Evolutionary conservation across 2,329 filamentous ascomycete genomes (phyloP), one percentile per base, ranked within the genome.

Genomic region (Capronia americana): DNA sequence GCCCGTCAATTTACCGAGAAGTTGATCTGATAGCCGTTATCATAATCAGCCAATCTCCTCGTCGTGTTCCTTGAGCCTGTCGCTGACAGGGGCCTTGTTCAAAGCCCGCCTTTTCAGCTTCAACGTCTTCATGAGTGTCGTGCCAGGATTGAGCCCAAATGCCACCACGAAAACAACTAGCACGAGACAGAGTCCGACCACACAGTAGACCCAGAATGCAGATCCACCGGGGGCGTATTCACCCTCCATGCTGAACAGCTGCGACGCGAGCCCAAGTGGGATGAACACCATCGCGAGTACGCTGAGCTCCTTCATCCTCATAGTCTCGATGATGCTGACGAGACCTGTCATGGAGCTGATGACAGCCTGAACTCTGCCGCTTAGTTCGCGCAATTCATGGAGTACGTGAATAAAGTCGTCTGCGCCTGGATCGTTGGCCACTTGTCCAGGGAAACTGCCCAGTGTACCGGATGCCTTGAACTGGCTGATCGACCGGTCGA

Each of bases 81-180:
- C 26, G 48, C 11, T 23, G 48, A 70, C 71, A n/a, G 75, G 73
- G 3, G 73, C 79, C 23, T 34, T 56, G 3, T 10, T 30, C 1
- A 20, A n/a, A 30, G 26, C 28, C 11, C 28, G 53, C 53, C 28
- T 24, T 79, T 81, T 71, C 61, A 64, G n/a, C 56, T 30, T 57
- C 32, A 56, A 44, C 4, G 38, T 56, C 23, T 46, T 56, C 2
- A 55, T 4, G 23, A 62, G 32, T 6, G 38, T 38, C 11, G 30
- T 56, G 5, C 53, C 38, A 20, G 38, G 57, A 50, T 60, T 60
- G 28, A 51, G 24, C 12, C 53, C 53, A 44, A 60, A 60, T 20
- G 44, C 57, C 14, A 60, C 57, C 20, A 48, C 12, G 24, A 60
- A 60, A 17, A 60, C 57, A 23, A 60, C 14, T 6, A 60, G 38